Base-by-base conservation (phyloP, 192 early-diverging fungal genomes). In the Backusella macrospora region DNA sequence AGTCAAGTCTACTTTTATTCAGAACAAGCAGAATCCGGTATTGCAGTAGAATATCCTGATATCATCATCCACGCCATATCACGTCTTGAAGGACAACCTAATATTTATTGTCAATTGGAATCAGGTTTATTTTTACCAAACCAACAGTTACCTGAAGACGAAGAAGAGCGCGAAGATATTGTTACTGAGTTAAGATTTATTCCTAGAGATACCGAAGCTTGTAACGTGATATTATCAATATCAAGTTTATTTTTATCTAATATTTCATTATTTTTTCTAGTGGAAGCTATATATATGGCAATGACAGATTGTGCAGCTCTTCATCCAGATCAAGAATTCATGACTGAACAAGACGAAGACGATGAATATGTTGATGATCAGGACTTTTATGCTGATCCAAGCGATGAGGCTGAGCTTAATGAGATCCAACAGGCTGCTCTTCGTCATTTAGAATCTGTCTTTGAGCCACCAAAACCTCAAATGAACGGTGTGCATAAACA, bases 61-160 rank as follows among this genome's bases (percentile, higher is more conserved):
- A 88, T 92, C 65, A 86, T 89, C 48, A 90, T 92, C 64, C 90
- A 92, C 66, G 91, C 91, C 9, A 88, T 91, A 43, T 88, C 90
- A 8, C 85, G 91, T 16, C 79, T 80, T 29, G 80, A 73, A 8
- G 82, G 78, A 13, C 73, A 77, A 29, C 88, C 90, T 6, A 82
- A 81, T 67, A 90, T 92, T 65, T 92, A 92, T 73, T 89, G 84
- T 52, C 91, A 92, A 72, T 82, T 91, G 8, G 90, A 88, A 29
- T 72, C 62, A 8, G 77, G 69, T 34, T 38, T 76, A 14, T 64
- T 78, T n/a, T 78, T 86, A 42, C 76, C 76, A 15, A 71, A 76
- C 34, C 83, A 81, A 21, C 75, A 79, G n/a, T 42, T 80, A 39
- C 67, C 52, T 0, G 78, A 69, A 1, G 78, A 68, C 10, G 77